These are phyloP conservation scores for Cyphellophora attinorum DNA, from an alignment of 2,329 filamentous ascomycete species.

Conservation along the genomic window DNA sequence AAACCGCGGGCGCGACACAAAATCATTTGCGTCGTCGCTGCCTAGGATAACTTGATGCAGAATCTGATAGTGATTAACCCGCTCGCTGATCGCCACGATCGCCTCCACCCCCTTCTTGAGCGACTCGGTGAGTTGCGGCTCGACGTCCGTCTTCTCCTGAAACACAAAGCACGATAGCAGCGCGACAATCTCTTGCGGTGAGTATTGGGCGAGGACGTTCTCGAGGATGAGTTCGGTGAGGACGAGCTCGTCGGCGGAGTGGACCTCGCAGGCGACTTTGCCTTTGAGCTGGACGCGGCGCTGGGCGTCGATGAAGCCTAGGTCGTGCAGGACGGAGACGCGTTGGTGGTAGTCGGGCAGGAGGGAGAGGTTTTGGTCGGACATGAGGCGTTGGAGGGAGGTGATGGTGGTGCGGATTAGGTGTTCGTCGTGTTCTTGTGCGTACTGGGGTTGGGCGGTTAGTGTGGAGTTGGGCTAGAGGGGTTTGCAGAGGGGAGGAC, in stretches of 20 bases:
- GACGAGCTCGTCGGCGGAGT: slow-evolving; percentile 92
- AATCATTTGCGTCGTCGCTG: slow-evolving; percentile 84
- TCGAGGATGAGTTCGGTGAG: slow-evolving; percentile 93
- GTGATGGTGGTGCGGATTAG: slow-evolving; percentile 88
- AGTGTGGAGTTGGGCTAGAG: no score
- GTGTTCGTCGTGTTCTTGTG: slow-evolving; percentile 96
- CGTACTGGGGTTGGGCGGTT: slow-evolving; percentile 65
- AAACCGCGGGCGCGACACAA: slow-evolving; percentile 76
- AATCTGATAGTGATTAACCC: slow-evolving; percentile 83
- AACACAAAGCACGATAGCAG: slow-evolving; percentile 92
- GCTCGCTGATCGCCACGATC: slow-evolving; percentile 84
- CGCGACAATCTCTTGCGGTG: slow-evolving; percentile 77
- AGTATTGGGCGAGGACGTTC: slow-evolving; percentile 84
- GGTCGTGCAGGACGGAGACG: slow-evolving; percentile 80
- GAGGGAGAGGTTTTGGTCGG: slow-evolving; percentile 90
- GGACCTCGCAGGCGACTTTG: slow-evolving; percentile 96
- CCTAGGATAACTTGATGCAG: slow-evolving; percentile 86
- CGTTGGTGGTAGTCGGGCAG: slow-evolving; percentile 95
- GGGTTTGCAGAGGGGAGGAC: slow-evolving; percentile 21
- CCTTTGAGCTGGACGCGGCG: slow-evolving; percentile 90
- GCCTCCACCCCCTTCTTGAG: slow-evolving; percentile 74
- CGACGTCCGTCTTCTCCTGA: slow-evolving; percentile 83
- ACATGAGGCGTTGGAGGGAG: slow-evolving; percentile 77
- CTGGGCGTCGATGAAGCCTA: slow-evolving; percentile 82
- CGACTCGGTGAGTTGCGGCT: slow-evolving; percentile 70